Percentiles rank a stretch among this genome's conserved stretches.
Conservation (phyloP, 2,329 filamentous ascomycete genomes). For the Scopulariopsis brevicaulis region DNA sequence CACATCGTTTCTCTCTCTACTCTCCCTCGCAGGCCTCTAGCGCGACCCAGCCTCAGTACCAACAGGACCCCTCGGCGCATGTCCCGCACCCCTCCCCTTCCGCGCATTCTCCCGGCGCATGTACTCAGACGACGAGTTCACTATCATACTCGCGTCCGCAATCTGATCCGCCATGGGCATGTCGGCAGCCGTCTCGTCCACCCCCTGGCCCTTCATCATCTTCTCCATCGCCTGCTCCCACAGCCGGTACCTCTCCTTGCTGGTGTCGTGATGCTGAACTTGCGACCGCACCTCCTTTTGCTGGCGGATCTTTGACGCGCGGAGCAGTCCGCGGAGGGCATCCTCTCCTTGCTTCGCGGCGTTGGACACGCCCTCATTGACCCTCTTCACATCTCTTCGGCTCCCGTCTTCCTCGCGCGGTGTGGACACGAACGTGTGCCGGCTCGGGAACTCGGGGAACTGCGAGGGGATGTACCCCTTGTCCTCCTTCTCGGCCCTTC, state of each 20-base stretch:
- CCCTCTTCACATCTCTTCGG: slow-evolving; percentile 40
- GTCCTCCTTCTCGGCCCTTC: slow-evolving; percentile 41
- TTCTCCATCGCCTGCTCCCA: slow-evolving; percentile 53
- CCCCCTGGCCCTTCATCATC: slow-evolving; percentile 28
- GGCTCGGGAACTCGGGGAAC: slow-evolving; percentile 52
- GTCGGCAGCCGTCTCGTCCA: neutral
- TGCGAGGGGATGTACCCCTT: slow-evolving; percentile 44
- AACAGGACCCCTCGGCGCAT: neutral
- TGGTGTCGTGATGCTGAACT: slow-evolving; percentile 38
- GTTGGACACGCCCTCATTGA: slow-evolving; percentile 46
- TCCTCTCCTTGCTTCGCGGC: slow-evolving; percentile 52
- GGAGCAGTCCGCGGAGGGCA: slow-evolving; percentile 45
- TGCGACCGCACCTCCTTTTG: slow-evolving; percentile 51
- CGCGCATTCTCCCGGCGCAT: neutral
- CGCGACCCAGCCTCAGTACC: neutral
- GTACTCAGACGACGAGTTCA: slow-evolving; percentile 25
- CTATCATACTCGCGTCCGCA: slow-evolving; percentile 53
- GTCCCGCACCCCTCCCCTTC: neutral
- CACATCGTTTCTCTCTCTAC: neutral
- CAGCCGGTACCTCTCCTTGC: slow-evolving; percentile 42
- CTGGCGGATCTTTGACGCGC: slow-evolving; percentile 51
- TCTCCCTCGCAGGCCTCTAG: neutral
- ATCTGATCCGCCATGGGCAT: slow-evolving; percentile 26
- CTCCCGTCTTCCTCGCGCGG: slow-evolving; percentile 29
- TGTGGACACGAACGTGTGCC: slow-evolving; percentile 52